Evolutionary conservation across 306 rosid species (phyloP).

Genomic region (Carpinus fangiana): DNA sequence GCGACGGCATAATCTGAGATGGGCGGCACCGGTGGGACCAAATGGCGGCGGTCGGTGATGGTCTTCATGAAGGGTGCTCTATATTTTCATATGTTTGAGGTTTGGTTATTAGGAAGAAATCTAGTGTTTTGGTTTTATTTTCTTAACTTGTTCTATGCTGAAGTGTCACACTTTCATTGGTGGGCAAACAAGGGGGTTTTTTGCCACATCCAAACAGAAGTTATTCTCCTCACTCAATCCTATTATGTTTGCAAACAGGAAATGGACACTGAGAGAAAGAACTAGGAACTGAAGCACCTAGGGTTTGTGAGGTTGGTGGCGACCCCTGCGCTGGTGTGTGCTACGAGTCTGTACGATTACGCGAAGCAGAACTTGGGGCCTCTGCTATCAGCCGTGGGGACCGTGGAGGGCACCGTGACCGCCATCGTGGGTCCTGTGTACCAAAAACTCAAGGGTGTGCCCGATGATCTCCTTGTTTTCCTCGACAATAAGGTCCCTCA

Average conservation of each 20-base stretch:
- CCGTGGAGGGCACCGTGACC: conserved; percentile 59
- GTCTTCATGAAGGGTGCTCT: too few relatives aligned
- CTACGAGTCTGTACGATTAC: conserved; percentile 58
- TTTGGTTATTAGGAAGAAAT: too few relatives aligned
- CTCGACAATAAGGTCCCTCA: conserved; percentile 63
- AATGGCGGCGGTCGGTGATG: too few relatives aligned
- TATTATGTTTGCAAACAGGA: conserved; percentile 3
- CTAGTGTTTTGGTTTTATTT: too few relatives aligned
- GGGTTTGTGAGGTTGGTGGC: conserved; percentile 60
- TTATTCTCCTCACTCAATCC: too few relatives aligned
- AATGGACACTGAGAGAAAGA: conserved; percentile 43
- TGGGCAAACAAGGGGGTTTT: too few relatives aligned
- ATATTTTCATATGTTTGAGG: too few relatives aligned
- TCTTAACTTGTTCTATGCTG: too few relatives aligned
- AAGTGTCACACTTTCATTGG: too few relatives aligned
- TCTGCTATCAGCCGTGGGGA: conserved; percentile 59
- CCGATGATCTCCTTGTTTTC: conserved; percentile 62
- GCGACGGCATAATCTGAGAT: too few relatives aligned
- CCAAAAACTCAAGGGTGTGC: conserved; percentile 49
- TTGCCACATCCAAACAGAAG: too few relatives aligned
- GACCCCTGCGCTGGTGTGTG: conserved; percentile 43
- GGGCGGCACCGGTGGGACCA: too few relatives aligned
- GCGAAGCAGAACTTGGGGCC: conserved; percentile 73
- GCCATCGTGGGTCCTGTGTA: conserved; percentile 60
- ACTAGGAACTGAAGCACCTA: conserved; percentile 53